Evolutionary conservation across 441 rosid genomes (phyloP), one percentile per base, ranked within the genome.

Genomic region (Croton laevigatus): DNA sequence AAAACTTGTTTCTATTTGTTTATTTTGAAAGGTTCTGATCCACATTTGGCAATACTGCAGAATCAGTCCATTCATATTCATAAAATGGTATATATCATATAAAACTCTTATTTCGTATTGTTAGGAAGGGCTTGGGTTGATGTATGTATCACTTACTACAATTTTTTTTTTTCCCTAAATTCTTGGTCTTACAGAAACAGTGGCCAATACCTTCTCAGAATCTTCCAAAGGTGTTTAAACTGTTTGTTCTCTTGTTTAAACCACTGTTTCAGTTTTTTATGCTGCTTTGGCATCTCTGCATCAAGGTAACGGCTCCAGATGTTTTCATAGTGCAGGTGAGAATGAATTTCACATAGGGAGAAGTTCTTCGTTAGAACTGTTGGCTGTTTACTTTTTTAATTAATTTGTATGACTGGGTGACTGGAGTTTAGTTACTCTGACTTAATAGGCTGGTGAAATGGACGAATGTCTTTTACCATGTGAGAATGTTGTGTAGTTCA

Each of bases 241-340:
- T 93, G 9, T 61, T 91, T 58, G 74, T 86, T 61, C 96, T 95
- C 60, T 68, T 95, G 72, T 77, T 95, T 68, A 92, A 92, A 89
- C 90, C 98, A 32, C 64, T 89, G 71, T 74, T 83, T 79, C 98
- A 92, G 86, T 87, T 95, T 78, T 57, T 87, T 34, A 78, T 78
- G 78, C 92, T 95, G 42, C 93, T 95, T 70, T 95, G 98, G 96
- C 83, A 84, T 79, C 88, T 95, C 74, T 89, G 93, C 34, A 32
- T 95, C 10, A 91, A 80, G 81, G 78, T 91, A 48, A 85, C 91
- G 46, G 69, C 89, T 23, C 97, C 99, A 64, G 97, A 95, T 80
- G 78, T 90, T 68, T 91, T 92, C 80, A 76, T 95, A 45, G 97
- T 92, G 79, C 97, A 92, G 97, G 99, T 94, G 69, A 76, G 81